phyloP scores from a whole-genome alignment of 1,284 basidiomycete species.

The Marasmius fiardii region DNA sequence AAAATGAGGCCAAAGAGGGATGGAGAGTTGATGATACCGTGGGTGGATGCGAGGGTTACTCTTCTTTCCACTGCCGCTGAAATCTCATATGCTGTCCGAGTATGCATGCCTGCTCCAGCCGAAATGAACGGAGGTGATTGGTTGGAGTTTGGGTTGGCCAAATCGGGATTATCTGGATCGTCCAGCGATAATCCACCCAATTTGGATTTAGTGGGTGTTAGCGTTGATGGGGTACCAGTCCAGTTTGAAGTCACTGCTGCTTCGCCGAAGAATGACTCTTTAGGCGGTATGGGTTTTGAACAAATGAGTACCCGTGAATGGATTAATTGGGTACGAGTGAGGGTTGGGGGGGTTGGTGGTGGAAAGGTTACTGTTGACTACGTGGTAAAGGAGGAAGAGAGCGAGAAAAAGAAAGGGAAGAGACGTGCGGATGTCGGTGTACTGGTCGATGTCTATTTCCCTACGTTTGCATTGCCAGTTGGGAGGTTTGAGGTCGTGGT shows the following conservation, averaged over 20 bases:
- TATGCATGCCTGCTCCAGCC: conserved; percentile 52
- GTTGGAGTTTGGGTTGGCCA: conserved; percentile 76
- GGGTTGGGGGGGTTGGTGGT: conserved; percentile 47
- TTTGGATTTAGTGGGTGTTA: conserved; percentile 56
- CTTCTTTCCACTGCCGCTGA: conserved; percentile 30
- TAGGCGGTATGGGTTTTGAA: conserved; percentile 42
- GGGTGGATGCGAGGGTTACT: conserved; percentile 50
- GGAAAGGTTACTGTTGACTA: conserved; percentile 62
- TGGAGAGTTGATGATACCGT: conserved; percentile 61
- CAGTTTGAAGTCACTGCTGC: conserved; percentile 48
- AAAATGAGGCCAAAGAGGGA: conserved; percentile 41
- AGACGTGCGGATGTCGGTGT: conserved; percentile 24
- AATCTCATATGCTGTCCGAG: conserved; percentile 52
- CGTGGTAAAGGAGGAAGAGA: conserved; percentile 39
- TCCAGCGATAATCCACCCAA: conserved; percentile 29
- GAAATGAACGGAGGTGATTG: conserved; percentile 53
- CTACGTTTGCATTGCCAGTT: conserved; percentile 64
- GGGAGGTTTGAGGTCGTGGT: conserved; percentile 61
- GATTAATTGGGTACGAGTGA: conserved; percentile 62
- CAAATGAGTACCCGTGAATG: conserved; percentile 52
- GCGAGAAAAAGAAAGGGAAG: conserved; percentile 28
- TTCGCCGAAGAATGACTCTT: conserved; percentile 32
- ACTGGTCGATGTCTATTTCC: conserved; percentile 51
- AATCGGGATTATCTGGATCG: conserved; percentile 21
- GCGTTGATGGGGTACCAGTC: conserved; percentile 62